These are phyloP conservation scores for Botryotinia calthae DNA, from an alignment of 2,329 filamentous ascomycete genomes.

Conservation along the genomic window DNA sequence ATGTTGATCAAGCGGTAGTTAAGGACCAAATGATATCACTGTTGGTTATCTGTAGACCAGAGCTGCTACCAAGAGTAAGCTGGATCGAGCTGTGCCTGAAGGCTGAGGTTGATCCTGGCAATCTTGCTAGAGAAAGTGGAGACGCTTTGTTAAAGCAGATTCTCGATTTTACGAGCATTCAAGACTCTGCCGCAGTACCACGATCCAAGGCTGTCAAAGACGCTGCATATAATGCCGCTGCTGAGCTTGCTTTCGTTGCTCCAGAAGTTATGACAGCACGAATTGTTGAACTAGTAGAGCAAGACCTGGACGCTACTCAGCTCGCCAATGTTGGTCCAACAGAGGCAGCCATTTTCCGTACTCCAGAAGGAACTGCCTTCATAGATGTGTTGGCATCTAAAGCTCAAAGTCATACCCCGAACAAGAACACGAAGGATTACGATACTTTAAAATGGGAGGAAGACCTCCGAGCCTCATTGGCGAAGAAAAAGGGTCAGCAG, in stretches of 20 bases:
- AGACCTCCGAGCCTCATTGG: slow-evolving; percentile 80
- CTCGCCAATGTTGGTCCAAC: slow-evolving; percentile 74
- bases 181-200: slow-evolving; percentile 44
- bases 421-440: slow-evolving; percentile 93
- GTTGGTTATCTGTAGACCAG: slow-evolving; percentile 72
- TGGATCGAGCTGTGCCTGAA: slow-evolving; percentile 90
- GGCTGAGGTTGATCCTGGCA: slow-evolving; percentile 78
- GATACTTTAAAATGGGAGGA: slow-evolving; percentile 97
- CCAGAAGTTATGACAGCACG: slow-evolving; percentile 76
- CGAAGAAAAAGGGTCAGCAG: slow-evolving; percentile 87
- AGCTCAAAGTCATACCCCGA: slow-evolving; percentile 62
- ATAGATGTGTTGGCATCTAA: slow-evolving; percentile 90
- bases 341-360: slow-evolving; percentile 90
- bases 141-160: slow-evolving; percentile 68
- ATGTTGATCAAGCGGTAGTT: slow-evolving; percentile 50
- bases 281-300: slow-evolving; percentile 69
- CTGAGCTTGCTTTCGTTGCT: slow-evolving; percentile 90
- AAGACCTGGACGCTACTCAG: slow-evolving; percentile 69
- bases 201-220: slow-evolving; percentile 50
- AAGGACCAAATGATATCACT: slow-evolving; percentile 73
- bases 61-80: slow-evolving; percentile 71
- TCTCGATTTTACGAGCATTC: slow-evolving; percentile 46
- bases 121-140: slow-evolving; percentile 64
- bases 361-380: slow-evolving; percentile 82
- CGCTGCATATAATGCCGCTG: slow-evolving; percentile 80